phyloP scores from a whole-genome alignment of 2,329 filamentous ascomycete genomes.

The Fusarium neocosmosporiellum region DNA sequence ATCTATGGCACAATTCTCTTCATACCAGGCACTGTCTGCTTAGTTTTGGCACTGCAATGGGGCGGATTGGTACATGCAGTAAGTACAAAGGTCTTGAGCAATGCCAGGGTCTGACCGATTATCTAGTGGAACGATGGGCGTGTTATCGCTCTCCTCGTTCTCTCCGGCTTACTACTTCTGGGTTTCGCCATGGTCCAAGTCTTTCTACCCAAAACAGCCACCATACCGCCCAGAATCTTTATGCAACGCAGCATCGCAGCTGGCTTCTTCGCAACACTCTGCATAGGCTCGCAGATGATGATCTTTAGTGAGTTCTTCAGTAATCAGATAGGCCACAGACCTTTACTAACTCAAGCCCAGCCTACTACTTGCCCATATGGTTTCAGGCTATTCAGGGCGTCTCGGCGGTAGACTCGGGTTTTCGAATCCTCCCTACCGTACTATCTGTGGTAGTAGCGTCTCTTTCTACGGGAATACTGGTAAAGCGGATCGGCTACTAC shows the following conservation, averaged over 20 bases:
- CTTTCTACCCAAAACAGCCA: constrained; percentile 50
- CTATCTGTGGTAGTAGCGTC: constrained; percentile 42
- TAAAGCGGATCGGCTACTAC: constrained; percentile 53
- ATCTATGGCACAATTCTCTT: constrained; percentile 65
- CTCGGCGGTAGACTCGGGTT: constrained; percentile 45
- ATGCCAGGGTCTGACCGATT: background rate
- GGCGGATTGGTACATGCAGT: constrained; percentile 50
- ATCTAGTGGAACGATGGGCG: constrained; percentile 54
- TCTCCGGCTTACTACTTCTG: constrained; percentile 53
- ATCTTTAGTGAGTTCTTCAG: constrained; percentile 12
- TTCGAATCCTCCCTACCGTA: constrained; percentile 44
- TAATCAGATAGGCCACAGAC: background rate
- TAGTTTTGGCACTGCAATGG: constrained; percentile 61
- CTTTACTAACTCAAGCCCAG: constrained; percentile 13
- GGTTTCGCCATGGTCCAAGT: constrained; percentile 54
- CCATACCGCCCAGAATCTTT: constrained; percentile 55
- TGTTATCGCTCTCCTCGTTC: constrained; percentile 57
- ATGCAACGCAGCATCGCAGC: constrained; percentile 53
- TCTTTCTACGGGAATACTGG: constrained; percentile 41
- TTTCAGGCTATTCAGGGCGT: constrained; percentile 59
- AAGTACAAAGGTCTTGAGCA: constrained; percentile 3
- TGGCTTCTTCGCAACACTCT: constrained; percentile 43
- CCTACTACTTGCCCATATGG: constrained; percentile 63
- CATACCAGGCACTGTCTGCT: constrained; percentile 60
- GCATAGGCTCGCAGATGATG: constrained; percentile 44